Percentiles rank a stretch among this genome's conserved stretches.
phyloP scores from a whole-genome alignment of 179 eudicot species.

The Heliamphora pulchella region DNA sequence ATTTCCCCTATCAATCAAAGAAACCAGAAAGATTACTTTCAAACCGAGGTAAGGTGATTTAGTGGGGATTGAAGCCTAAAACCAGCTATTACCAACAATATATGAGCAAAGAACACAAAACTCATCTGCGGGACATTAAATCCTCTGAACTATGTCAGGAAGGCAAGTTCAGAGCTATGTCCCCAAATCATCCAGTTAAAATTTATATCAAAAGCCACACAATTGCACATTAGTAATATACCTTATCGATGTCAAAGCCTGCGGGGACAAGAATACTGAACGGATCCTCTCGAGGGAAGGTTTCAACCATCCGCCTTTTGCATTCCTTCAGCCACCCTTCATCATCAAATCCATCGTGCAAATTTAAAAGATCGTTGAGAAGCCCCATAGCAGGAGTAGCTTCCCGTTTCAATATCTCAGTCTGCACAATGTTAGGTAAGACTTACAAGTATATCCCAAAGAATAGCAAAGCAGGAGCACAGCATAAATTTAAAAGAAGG shows the following conservation, averaged over 20 bases:
- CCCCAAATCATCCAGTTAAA: neutral
- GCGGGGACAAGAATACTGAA: slow-evolving; percentile 89
- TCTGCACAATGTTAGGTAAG: slow-evolving; percentile 28
- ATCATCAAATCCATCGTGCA: slow-evolving; percentile 88
- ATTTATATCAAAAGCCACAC: neutral
- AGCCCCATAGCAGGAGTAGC: slow-evolving; percentile 92
- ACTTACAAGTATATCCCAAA: neutral
- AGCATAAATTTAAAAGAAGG: neutral
- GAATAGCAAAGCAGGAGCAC: slow-evolving; percentile 6
- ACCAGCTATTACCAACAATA: neutral
- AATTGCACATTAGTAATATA: slow-evolving; percentile 17
- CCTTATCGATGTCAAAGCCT: slow-evolving; percentile 87
- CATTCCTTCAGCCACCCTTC: slow-evolving; percentile 89
- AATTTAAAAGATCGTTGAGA: slow-evolving; percentile 74
- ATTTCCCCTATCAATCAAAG: neutral
- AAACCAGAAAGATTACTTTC: slow-evolving; percentile 5
- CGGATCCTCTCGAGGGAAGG: slow-evolving; percentile 93
- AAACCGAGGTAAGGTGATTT: neutral
- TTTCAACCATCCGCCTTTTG: slow-evolving; percentile 71
- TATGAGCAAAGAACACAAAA: neutral
- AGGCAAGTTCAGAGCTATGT: neutral
- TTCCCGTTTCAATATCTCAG: slow-evolving; percentile 81
- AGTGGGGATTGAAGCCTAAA: neutral
- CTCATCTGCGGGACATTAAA: neutral
- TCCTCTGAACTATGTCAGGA: neutral